Conservation (phyloP, 78 protist species). For the Cavenderia fasciculata region DNA sequence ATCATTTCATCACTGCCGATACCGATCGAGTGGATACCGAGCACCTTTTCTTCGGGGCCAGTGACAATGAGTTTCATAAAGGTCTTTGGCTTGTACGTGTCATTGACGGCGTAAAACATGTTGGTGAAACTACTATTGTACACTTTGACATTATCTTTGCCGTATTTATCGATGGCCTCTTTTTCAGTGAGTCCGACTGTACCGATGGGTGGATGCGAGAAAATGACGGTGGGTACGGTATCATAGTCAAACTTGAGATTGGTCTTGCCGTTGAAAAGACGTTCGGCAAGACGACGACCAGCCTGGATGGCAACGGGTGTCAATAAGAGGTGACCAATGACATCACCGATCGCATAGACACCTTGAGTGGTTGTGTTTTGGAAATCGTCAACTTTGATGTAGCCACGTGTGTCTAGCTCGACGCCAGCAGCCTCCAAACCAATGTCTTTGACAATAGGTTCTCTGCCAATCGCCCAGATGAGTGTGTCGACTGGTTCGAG, state of each 20-base stretch:
- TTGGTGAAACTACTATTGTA: constrained; percentile 75
- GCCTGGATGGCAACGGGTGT: constrained; percentile 96
- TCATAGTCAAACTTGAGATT: constrained; percentile 80
- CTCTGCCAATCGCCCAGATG: constrained; percentile 89
- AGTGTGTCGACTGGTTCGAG: constrained; percentile 79
- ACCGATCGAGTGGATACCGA: constrained; percentile 94
- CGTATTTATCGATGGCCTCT: constrained; percentile 83
- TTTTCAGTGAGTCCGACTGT: constrained; percentile 92
- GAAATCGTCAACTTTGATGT: constrained; percentile 81
- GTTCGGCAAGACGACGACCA: constrained; percentile 89
- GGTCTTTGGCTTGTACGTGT: constrained; percentile 82
- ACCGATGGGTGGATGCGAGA: constrained; percentile 95
- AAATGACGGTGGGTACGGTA: constrained; percentile 87
- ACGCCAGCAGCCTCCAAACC: constrained; percentile 85
- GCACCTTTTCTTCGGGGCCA: constrained; percentile 88
- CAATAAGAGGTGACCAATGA: constrained; percentile 69
- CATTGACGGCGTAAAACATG: constrained; percentile 88
- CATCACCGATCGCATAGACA: constrained; percentile 92
- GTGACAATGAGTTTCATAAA: constrained; percentile 88
- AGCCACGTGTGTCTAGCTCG: constrained; percentile 9
- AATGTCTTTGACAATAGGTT: constrained; percentile 65
- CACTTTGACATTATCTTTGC: constrained; percentile 79
- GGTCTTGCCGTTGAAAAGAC: constrained; percentile 80
- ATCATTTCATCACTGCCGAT: constrained; percentile 92
- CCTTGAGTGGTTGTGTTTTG: constrained; percentile 75